Evolutionary conservation across 1,284 basidiomycete species (phyloP).

Genomic region (Pseudozyma tsukubaensis): DNA sequence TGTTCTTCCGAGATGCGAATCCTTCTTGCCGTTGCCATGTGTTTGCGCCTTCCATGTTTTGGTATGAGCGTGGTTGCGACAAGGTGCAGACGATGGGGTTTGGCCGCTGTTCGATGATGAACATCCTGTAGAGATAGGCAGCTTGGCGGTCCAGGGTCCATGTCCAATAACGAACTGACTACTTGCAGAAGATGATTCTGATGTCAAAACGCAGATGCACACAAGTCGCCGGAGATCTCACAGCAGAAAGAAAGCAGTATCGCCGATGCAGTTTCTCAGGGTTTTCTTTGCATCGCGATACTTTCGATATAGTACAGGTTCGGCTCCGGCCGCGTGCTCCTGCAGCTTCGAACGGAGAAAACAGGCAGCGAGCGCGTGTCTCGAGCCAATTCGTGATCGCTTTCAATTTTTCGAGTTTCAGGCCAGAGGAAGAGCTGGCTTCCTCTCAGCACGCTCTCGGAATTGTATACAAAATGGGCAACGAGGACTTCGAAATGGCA

Average conservation of each 20-base stretch:
- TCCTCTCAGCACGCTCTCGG: background rate
- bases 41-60: background rate
- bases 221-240: slow-evolving; percentile 1
- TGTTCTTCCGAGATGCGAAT: background rate
- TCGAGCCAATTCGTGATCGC: slow-evolving; percentile 32
- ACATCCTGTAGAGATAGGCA: background rate
- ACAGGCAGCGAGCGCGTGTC: slow-evolving; percentile 22
- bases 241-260: background rate
- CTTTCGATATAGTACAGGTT: slow-evolving; percentile 2
- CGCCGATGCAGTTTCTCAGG: background rate
- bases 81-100: background rate
- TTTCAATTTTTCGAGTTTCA: slow-evolving; percentile 1
- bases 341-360: slow-evolving; percentile 23
- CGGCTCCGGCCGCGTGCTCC: slow-evolving; percentile 19
- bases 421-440: background rate
- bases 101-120: background rate
- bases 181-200: background rate
- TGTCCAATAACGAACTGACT: background rate
- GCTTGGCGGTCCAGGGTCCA: slow-evolving; percentile 26
- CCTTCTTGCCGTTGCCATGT: background rate
- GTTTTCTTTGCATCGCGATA: background rate
- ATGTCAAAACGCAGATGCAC: slow-evolving; percentile 13
- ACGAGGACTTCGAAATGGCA: too few species aligned
- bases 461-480: slow-evolving; percentile 1
- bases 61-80: background rate